Percentiles rank a stretch among this genome's conserved stretches.
phyloP scores from a whole-genome alignment of 148 eudicot genomes.

The Polygonum maritimum region DNA sequence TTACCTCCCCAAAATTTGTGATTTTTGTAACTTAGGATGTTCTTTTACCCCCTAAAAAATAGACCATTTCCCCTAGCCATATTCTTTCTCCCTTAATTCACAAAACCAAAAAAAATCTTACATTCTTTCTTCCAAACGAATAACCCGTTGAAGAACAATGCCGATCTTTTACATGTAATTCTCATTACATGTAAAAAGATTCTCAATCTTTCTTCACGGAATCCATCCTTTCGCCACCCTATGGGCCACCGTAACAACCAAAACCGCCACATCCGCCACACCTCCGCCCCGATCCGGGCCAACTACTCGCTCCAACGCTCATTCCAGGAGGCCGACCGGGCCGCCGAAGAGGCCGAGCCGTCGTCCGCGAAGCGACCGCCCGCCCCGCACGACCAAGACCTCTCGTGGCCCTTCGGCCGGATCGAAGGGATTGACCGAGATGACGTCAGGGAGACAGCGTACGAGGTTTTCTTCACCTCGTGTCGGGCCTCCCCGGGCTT shows the following conservation, averaged over 20 bases:
- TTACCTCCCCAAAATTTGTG: background rate
- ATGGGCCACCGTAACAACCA: background rate
- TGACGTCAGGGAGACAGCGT: constrained; percentile 69
- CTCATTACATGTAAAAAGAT: background rate
- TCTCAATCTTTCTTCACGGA: background rate
- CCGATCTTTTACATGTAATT: background rate
- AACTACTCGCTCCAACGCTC: background rate
- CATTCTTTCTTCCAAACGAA: background rate
- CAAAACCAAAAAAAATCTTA: background rate
- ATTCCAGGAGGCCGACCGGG: background rate
- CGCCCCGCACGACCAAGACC: constrained; percentile 19
- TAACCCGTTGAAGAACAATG: background rate
- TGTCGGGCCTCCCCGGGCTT: constrained; percentile 91
- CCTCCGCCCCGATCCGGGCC: constrained; percentile 6
- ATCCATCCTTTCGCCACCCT: background rate
- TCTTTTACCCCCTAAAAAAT: background rate
- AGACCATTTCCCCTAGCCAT: background rate
- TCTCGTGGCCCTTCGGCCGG: constrained; percentile 48
- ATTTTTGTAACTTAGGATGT: too few relatives aligned
- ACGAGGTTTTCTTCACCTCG: constrained; percentile 86
- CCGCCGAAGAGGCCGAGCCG: too few relatives aligned
- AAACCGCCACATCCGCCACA: constrained; percentile 9
- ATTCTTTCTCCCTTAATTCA: background rate
- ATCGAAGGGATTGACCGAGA: constrained; percentile 50
- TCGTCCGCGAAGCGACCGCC: background rate